Evolutionary conservation across 306 rosid species (phyloP).

Genomic region (Citrullus mucosospermus): DNA sequence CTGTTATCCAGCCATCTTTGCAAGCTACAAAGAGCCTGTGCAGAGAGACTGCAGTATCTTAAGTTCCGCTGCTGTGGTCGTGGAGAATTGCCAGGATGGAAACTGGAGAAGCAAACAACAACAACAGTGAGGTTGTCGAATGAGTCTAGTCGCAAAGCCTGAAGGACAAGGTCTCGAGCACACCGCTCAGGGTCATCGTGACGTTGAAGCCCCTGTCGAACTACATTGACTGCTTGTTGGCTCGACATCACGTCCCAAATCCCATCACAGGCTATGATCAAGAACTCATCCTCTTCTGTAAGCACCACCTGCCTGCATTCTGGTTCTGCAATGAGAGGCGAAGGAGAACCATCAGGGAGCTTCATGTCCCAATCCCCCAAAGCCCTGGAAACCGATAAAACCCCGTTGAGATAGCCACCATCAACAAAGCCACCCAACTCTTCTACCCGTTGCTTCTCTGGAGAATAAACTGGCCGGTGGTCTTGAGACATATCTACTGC

Average conservation of each 20-base stretch:
- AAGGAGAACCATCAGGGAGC: slow-evolving; percentile 57
- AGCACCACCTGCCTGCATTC: slow-evolving; percentile 60
- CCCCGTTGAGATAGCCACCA: slow-evolving; percentile 85
- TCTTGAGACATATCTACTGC: slow-evolving; percentile 95
- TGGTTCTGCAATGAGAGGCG: slow-evolving; percentile 87
- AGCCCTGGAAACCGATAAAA: slow-evolving; percentile 73
- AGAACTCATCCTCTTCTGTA: slow-evolving; percentile 87
- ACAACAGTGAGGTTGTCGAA: slow-evolving; percentile 80
- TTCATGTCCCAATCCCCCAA: slow-evolving; percentile 99
- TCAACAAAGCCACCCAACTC: slow-evolving; percentile 69
- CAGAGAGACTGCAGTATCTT: slow-evolving; percentile 74
- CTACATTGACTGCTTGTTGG: slow-evolving; percentile 76
- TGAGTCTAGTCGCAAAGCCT: slow-evolving; percentile 68
- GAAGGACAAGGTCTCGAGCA: slow-evolving; percentile 78
- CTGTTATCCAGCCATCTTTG: slow-evolving; percentile 57
- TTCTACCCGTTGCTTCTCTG: slow-evolving; percentile 62
- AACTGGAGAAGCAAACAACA: slow-evolving; percentile 53
- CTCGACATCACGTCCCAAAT: slow-evolving; percentile 92
- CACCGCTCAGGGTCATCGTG: slow-evolving; percentile 70
- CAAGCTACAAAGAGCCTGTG: slow-evolving; percentile 83
- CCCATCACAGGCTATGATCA: slow-evolving; percentile 95
- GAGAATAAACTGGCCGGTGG: slow-evolving; percentile 67
- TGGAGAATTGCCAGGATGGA: slow-evolving; percentile 35
- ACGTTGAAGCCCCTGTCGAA: slow-evolving; percentile 58
- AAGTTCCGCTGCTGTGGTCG: slow-evolving; percentile 42